Evolutionary conservation across 73 alveolate genomes (phyloP).

Genomic region (Strombidium stylifer): DNA sequence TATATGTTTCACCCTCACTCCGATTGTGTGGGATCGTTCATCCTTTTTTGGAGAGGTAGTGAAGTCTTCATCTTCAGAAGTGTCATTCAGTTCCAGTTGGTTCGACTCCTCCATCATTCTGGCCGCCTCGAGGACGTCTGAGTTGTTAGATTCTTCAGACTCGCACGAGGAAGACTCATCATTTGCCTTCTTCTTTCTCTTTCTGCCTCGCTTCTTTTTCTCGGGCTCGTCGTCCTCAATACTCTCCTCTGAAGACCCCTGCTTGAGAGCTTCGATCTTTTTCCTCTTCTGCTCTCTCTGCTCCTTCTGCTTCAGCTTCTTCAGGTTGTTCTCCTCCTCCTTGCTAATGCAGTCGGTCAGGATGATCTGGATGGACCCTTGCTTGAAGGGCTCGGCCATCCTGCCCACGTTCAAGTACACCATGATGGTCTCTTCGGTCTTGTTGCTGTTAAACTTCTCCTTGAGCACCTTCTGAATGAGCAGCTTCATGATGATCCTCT

Average conservation of each 20-base stretch:
- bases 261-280: background rate
- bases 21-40: too few relatives aligned
- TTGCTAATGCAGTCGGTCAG: conserved; percentile 29
- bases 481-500: conserved; percentile 18
- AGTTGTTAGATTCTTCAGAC: too few relatives aligned
- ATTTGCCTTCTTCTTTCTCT: too few relatives aligned
- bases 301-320: conserved; percentile 18
- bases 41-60: too few relatives aligned
- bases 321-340: conserved; percentile 10
- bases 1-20: too few relatives aligned
- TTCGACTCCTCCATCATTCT: too few relatives aligned
- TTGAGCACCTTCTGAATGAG: conserved; percentile 26
- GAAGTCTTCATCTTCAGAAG: too few relatives aligned
- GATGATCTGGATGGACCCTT: background rate
- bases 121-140: too few relatives aligned
- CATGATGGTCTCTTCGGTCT: conserved; percentile 19
- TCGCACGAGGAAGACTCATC: too few relatives aligned
- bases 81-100: too few relatives aligned
- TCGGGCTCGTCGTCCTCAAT: too few relatives aligned
- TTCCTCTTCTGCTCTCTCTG: conserved; percentile 16
- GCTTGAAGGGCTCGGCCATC: conserved; percentile 17
- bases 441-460: conserved; percentile 10
- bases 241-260: background rate
- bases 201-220: too few relatives aligned
- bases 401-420: conserved; percentile 33